Base-by-base conservation (phyloP, 2,329 filamentous ascomycete species). In the Fusarium nygamai region DNA sequence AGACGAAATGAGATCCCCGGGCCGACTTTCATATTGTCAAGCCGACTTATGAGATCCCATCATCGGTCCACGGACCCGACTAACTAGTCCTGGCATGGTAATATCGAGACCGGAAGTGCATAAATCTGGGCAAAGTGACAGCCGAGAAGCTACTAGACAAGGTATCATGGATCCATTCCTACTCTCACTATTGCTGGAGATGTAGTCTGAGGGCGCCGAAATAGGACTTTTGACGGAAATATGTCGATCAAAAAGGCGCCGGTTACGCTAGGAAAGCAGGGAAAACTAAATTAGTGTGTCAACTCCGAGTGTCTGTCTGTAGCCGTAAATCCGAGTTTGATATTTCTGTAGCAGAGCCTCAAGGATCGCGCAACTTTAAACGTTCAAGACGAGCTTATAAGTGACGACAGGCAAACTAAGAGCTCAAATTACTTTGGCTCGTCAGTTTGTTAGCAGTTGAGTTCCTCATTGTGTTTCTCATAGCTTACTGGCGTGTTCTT, bases 81-180 rank as follows among this genome's bases (percentile, higher is more conserved):
- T 44, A 22, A 48, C 69, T 74, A 76, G 69, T 75, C 72, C 64
- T 64, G 51, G 63, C 48, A 64, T 46, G 70, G 67, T 38, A 74
- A 69, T 44, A 34, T 66, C 71, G 54, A 54, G 67, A 57, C 72
- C 64, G 75, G 64, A 71, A 69, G 64, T 74, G 72, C 73, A 69
- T 66, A 72, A 72, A 64, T 61, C 56, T 76, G 65, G 67, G 67
- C 64, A 72, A 69, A 38, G 36, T 47, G 43, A 41, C 51, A 50
- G 53, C 66, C n/a, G 46, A 61, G 56, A 60, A 72, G 65, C 72
- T 69, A 61, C 69, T 68, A 74, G 64, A 44, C 63, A 60, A 59
- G 69, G 56, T 29, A 50, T 50, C 61, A 34, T 65, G 66, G 69
- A 69, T 66, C 67, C 61, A 70, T 76, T 38, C 51, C 60, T 51